A percentile compares a stretch with the other conserved stretches of the same genome.
Evolutionary conservation across 1,139 yeast genomes (phyloP).

Genomic region (Yamadazyma oceani): DNA sequence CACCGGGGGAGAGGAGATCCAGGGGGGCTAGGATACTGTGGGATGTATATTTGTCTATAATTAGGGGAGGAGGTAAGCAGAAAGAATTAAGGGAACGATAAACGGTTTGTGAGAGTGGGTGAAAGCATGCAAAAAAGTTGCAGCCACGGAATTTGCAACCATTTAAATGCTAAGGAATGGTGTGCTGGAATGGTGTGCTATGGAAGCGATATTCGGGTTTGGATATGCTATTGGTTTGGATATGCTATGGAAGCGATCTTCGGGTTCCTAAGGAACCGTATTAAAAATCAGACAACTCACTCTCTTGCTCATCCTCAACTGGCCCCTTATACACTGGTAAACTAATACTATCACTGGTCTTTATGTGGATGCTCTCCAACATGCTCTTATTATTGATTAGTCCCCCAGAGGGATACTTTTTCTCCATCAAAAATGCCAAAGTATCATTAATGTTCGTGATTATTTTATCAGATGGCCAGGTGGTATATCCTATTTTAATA

Average conservation of each 20-base stretch:
- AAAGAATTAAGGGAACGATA: too few species aligned
- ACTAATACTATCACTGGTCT: constrained; percentile 64
- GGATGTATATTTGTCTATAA: too few species aligned
- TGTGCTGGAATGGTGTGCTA: too few species aligned
- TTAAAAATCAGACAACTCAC: constrained; percentile 6
- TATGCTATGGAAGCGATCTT: too few species aligned
- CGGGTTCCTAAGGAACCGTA: background rate
- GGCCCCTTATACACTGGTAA: constrained; percentile 36
- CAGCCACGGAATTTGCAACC: too few species aligned
- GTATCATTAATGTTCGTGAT: constrained; percentile 57
- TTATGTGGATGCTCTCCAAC: constrained; percentile 54
- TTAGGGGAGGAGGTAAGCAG: too few species aligned
- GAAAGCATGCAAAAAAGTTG: too few species aligned
- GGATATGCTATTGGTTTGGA: constrained; percentile 2
- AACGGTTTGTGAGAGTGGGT: too few species aligned
- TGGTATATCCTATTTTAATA: constrained; percentile 53
- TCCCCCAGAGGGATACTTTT: constrained; percentile 61
- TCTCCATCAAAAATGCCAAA: constrained; percentile 48
- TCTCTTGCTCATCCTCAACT: constrained; percentile 1
- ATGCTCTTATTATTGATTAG: constrained; percentile 41
- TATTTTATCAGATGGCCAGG: constrained; percentile 44
- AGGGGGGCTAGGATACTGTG: too few species aligned
- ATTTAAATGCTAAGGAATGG: too few species aligned
- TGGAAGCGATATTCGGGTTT: background rate
- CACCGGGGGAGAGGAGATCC: background rate